Evolutionary conservation across 2,329 filamentous ascomycete genomes (phyloP).

Genomic region (Colletotrichum sp.): DNA sequence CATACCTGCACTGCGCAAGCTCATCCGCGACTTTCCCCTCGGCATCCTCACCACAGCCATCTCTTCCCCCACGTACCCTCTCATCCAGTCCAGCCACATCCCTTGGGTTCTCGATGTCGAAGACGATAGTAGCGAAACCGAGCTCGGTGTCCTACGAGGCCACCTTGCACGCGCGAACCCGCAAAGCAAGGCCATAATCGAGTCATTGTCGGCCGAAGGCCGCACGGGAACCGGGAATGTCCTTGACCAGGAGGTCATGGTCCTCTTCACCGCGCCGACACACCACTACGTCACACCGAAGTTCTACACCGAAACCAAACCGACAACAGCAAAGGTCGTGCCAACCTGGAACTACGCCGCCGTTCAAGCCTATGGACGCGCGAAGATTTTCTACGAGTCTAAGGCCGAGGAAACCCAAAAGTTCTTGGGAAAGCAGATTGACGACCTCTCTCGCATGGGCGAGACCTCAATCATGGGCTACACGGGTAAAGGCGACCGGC

Average conservation of each 20-base stretch:
- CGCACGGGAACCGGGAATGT: constrained; percentile 21
- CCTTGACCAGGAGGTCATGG: constrained; percentile 60
- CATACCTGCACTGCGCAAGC: constrained; percentile 53
- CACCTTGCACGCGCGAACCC: constrained; percentile 70
- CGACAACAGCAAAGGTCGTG: constrained; percentile 67
- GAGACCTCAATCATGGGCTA: constrained; percentile 65
- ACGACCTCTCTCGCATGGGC: constrained; percentile 54
- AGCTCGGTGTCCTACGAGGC: constrained; percentile 57
- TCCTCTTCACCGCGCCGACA: constrained; percentile 62
- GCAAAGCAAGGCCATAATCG: constrained; percentile 66
- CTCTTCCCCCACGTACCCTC: constrained; percentile 47
- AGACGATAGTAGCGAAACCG: constrained; percentile 42
- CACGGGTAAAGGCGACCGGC: constrained; percentile 37
- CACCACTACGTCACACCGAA: constrained; percentile 74
- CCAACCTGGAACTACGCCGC: constrained; percentile 76
- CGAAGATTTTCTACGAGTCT: constrained; percentile 57
- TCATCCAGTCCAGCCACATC: constrained; percentile 65
- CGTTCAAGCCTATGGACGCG: constrained; percentile 66
- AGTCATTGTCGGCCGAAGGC: constrained; percentile 35
- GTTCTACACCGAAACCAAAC: constrained; percentile 72
- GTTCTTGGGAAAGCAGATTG: constrained; percentile 58
- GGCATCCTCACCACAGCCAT: constrained; percentile 70
- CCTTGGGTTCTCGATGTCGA: constrained; percentile 62
- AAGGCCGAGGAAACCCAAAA: constrained; percentile 45
- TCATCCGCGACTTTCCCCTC: constrained; percentile 66